These are phyloP conservation scores for Xylariaceae sp. DNA, from an alignment of 2,329 filamentous ascomycete genomes.

Conservation along the genomic window DNA sequence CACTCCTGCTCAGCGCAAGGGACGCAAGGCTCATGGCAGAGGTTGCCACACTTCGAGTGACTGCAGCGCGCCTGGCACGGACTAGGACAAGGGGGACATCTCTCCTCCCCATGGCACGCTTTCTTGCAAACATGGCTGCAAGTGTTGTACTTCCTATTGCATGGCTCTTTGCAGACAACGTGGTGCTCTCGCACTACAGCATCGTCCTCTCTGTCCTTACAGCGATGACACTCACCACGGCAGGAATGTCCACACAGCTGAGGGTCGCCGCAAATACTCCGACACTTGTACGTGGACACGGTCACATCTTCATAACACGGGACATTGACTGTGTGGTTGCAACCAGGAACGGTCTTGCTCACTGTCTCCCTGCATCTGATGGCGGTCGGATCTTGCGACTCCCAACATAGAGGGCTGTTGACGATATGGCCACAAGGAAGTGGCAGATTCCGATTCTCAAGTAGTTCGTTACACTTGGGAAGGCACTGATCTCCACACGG, in stretches of 20 bases:
- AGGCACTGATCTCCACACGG: conserved; percentile 32
- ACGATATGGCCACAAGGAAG: conserved; percentile 40
- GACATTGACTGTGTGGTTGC: conserved; percentile 2
- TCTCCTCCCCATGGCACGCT: conserved; percentile 34
- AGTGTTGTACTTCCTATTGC: conserved; percentile 32
- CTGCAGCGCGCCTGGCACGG: conserved; percentile 5
- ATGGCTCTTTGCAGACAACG: conserved; percentile 10
- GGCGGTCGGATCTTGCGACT: neutral
- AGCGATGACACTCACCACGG: neutral
- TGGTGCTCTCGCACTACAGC: conserved; percentile 2
- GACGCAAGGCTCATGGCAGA: conserved; percentile 45
- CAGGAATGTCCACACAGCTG: conserved; percentile 4
- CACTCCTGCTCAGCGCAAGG: conserved; percentile 47
- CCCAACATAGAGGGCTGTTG: conserved; percentile 10
- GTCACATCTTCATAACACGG: conserved; percentile 4
- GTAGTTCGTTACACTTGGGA: conserved; percentile 32
- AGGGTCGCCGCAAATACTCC: neutral
- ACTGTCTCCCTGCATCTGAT: neutral
- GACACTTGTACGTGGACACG: neutral
- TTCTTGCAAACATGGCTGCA: conserved; percentile 2
- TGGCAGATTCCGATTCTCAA: neutral
- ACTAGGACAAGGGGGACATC: conserved; percentile 45
- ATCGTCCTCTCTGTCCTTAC: neutral
- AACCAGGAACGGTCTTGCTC: conserved; percentile 6
- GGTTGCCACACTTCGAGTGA: conserved; percentile 4